Evolutionary conservation across 345 rosid species (phyloP).

Genomic region (Eucalyptus marginata): DNA sequence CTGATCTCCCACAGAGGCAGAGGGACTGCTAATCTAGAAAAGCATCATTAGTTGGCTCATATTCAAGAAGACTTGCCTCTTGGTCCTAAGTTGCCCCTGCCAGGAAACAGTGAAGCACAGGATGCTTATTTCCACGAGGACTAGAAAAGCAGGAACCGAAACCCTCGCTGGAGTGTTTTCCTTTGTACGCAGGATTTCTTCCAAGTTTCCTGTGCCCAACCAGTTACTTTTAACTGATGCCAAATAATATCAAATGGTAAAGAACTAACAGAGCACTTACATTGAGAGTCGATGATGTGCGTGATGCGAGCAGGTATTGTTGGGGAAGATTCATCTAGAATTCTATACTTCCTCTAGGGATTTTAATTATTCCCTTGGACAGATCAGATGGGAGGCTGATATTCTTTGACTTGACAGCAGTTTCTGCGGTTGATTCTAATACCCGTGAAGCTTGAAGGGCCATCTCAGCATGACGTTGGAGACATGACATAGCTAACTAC

Average conservation of each 20-base stretch:
- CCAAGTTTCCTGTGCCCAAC: neutral
- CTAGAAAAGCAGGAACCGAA: neutral
- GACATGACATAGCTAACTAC: conserved; percentile 90
- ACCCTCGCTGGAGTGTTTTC: neutral
- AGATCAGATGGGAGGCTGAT: conserved; percentile 13
- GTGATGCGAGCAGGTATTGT: neutral
- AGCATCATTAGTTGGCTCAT: neutral
- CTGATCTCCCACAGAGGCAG: neutral
- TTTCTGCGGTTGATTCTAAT: conserved; percentile 32
- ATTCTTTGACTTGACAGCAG: conserved; percentile 16
- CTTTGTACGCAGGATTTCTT: neutral
- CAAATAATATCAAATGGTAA: neutral
- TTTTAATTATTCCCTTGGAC: conserved; percentile 28
- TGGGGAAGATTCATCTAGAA: conserved; percentile 3
- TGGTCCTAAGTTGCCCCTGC: neutral
- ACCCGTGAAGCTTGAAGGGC: conserved; percentile 91
- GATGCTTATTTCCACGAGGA: neutral
- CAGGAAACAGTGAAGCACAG: neutral
- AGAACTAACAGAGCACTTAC: neutral
- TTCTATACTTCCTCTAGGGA: conserved; percentile 22
- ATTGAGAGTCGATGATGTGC: neutral
- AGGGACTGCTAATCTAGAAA: neutral
- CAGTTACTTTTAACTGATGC: neutral
- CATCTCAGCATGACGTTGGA: conserved; percentile 83
- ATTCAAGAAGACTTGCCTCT: neutral